Evolutionary conservation across 305 asterid species (phyloP).

Genomic region (Fraxinus albicans): DNA sequence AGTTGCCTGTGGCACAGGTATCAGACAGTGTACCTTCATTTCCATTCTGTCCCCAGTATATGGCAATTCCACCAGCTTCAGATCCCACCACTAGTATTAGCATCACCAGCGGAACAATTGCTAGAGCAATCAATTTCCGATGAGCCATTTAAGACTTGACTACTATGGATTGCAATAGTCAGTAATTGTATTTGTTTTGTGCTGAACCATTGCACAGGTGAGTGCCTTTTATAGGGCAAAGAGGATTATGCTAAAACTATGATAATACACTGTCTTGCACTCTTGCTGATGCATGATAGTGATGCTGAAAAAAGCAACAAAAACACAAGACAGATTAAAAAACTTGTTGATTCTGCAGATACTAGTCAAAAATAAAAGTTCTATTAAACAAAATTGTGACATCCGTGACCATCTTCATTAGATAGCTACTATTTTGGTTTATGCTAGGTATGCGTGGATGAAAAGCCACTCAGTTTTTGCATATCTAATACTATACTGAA

Average conservation of each 20-base stretch:
- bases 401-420: background rate
- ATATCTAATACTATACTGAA: background rate
- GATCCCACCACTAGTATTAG: background rate
- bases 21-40: slow-evolving; percentile 5
- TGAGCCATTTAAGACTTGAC: background rate
- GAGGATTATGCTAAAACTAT: background rate
- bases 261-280: background rate
- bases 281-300: background rate
- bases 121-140: background rate
- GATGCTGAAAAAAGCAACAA: background rate
- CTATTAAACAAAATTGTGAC: background rate
- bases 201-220: background rate
- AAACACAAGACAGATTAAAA: background rate
- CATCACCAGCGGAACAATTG: background rate
- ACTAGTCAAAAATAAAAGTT: background rate
- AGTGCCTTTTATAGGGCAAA: slow-evolving; percentile 25
- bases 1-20: slow-evolving; percentile 10
- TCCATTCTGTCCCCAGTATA: slow-evolving; percentile 12
- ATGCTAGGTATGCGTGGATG: slow-evolving; percentile 20
- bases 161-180: background rate
- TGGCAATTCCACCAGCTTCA: slow-evolving; percentile 6
- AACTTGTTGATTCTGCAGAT: background rate
- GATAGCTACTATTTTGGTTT: slow-evolving; percentile 25
- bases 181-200: slow-evolving; percentile 1
- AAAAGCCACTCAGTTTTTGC: slow-evolving; percentile 13